Percentiles rank a stretch among this genome's conserved stretches.
phyloP scores from a whole-genome alignment of 2,329 filamentous ascomycete genomes.

The Delphinella strobiligena region DNA sequence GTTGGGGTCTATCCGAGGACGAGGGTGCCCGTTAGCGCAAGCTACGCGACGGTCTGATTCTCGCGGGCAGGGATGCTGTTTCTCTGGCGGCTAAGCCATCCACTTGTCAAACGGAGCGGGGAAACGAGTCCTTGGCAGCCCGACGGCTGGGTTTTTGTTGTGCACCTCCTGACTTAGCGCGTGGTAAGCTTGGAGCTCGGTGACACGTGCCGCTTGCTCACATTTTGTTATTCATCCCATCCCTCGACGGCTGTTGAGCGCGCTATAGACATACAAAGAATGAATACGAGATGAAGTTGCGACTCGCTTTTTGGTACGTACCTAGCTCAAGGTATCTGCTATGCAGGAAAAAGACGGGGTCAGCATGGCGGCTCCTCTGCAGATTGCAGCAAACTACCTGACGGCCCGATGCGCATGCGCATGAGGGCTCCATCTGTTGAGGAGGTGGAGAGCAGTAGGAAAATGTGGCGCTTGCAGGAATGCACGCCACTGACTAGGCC shows the following conservation, averaged over 20 bases:
- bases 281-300: too few species aligned
- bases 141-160: constrained; percentile 6
- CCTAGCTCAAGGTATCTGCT: background rate
- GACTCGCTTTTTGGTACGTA: too few species aligned
- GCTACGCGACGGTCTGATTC: constrained; percentile 8
- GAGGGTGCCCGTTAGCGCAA: constrained; percentile 10
- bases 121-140: constrained; percentile 5
- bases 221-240: background rate
- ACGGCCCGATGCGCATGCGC: background rate
- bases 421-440: background rate
- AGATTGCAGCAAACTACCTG: background rate
- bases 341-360: background rate
- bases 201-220: background rate
- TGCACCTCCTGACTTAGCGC: background rate
- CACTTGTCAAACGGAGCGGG: constrained; percentile 8
- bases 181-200: background rate
- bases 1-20: constrained; percentile 10
- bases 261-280: too few species aligned
- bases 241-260: too few species aligned
- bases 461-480: background rate
- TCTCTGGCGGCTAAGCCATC: constrained; percentile 8
- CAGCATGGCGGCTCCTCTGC: background rate
- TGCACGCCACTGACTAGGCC: background rate
- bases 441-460: background rate
- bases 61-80: constrained; percentile 3